These are phyloP conservation scores for Aphanomyces invadans DNA, from an alignment of 352 stramenopile species.

Conservation along the genomic window DNA sequence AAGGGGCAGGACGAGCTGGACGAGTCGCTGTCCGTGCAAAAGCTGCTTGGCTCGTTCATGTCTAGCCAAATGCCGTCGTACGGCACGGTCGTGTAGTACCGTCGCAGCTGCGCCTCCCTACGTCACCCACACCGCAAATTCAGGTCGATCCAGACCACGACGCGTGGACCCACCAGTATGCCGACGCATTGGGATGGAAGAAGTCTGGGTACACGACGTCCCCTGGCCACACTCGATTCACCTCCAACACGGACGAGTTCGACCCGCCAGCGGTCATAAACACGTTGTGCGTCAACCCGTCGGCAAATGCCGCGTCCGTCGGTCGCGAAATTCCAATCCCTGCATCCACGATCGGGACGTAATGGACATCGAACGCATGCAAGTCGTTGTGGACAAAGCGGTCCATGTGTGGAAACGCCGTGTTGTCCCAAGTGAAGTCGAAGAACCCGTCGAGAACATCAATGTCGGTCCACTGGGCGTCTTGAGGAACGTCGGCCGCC, in stretches of 20 bases:
- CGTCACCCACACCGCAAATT: not conserved
- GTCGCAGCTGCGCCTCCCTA: conserved; percentile 38
- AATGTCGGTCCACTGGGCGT: conserved; percentile 58
- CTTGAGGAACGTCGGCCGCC: conserved; percentile 32
- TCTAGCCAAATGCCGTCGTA: conserved; percentile 82
- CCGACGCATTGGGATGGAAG: conserved; percentile 52
- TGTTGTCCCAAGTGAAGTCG: conserved; percentile 58
- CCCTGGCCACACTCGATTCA: conserved; percentile 68
- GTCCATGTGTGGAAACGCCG: conserved; percentile 36
- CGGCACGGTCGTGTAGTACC: conserved; percentile 40
- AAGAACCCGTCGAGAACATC: conserved; percentile 51
- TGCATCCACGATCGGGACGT: conserved; percentile 75
- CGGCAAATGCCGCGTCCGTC: conserved; percentile 41
- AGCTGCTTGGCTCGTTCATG: conserved; percentile 84
- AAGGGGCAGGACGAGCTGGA: not conserved
- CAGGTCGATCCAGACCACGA: no score
- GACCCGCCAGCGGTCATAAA: conserved; percentile 76
- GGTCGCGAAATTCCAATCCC: conserved; percentile 53
- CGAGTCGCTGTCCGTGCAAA: conserved; percentile 43
- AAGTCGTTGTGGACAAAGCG: conserved; percentile 39
- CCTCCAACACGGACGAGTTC: conserved; percentile 48
- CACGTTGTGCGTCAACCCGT: conserved; percentile 49
- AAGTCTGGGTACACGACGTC: conserved; percentile 77
- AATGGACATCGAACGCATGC: conserved; percentile 48
- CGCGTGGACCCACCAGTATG: conserved; percentile 39